Conservation (phyloP, 2,329 filamentous ascomycete species). For the Neurospora sp. region DNA sequence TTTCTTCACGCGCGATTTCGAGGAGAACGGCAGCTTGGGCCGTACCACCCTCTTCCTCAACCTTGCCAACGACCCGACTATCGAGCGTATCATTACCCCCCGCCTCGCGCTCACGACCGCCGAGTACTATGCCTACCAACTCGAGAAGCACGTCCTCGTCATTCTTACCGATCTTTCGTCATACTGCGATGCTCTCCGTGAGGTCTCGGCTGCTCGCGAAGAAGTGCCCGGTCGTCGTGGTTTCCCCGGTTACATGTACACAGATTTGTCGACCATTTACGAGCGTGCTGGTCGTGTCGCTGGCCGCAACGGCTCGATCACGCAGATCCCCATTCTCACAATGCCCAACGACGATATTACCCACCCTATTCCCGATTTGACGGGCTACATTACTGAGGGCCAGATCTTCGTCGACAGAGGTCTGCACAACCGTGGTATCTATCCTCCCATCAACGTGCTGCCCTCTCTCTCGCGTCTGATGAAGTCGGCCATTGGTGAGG, state of each 20-base stretch:
- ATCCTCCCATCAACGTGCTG: slow-evolving; percentile 96
- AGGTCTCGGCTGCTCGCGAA: slow-evolving; percentile 95
- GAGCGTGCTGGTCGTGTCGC: slow-evolving; percentile 96
- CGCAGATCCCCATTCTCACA: slow-evolving; percentile 95
- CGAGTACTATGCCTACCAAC: slow-evolving; percentile 99
- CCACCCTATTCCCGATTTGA: slow-evolving; percentile 96
- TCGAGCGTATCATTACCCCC: slow-evolving; percentile 99
- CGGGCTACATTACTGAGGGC: slow-evolving; percentile 97
- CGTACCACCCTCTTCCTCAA: slow-evolving; percentile 96
- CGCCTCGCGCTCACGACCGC: slow-evolving; percentile 96
- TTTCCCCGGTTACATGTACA: slow-evolving; percentile 99
- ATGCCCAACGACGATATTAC: slow-evolving; percentile 99
- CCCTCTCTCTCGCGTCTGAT: slow-evolving; percentile 97
- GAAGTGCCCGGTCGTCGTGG: slow-evolving; percentile 98
- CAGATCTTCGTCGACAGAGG: slow-evolving; percentile 96
- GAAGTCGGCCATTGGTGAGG: slow-evolving; percentile 98
- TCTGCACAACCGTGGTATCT: slow-evolving; percentile 92
- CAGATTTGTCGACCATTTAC: slow-evolving; percentile 99
- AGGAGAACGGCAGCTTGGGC: slow-evolving; percentile 98
- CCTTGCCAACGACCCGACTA: slow-evolving; percentile 97
- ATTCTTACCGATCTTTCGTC: slow-evolving; percentile 97
- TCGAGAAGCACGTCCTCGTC: slow-evolving; percentile 98
- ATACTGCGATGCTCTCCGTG: slow-evolving; percentile 97
- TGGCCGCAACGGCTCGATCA: slow-evolving; percentile 96
- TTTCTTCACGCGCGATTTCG: slow-evolving; percentile 98